These are phyloP conservation scores for Hemileccinum hortonii DNA, from an alignment of 1,284 basidiomycete species.

Conservation along the genomic window DNA sequence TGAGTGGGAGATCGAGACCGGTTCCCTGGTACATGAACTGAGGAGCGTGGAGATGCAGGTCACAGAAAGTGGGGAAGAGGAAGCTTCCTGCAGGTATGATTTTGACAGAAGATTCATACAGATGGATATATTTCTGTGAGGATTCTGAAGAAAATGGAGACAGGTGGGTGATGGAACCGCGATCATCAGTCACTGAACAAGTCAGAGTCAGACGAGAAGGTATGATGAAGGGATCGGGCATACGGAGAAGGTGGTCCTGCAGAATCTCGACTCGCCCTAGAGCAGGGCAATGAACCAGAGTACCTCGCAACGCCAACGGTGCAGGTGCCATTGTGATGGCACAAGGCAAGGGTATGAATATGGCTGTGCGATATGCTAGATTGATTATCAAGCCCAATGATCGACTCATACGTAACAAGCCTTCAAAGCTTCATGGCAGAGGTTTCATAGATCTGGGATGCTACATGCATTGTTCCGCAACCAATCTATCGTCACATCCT, in stretches of 20 bases:
- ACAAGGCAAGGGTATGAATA: neutral
- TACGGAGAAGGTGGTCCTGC: constrained; percentile 58
- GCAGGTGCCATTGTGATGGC: constrained; percentile 10
- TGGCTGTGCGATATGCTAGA: neutral
- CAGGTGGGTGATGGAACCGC: constrained; percentile 57
- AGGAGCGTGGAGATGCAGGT: constrained; percentile 82
- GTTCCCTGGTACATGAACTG: constrained; percentile 86
- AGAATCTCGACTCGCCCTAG: constrained; percentile 55
- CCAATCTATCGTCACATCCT: constrained; percentile 71
- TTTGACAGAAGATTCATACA: constrained; percentile 23
- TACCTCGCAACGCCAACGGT: constrained; percentile 41
- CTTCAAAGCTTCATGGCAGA: too few relatives aligned
- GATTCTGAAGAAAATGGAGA: constrained; percentile 37
- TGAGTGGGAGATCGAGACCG: constrained; percentile 77
- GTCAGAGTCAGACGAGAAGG: constrained; percentile 5
- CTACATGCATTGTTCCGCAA: constrained; percentile 53
- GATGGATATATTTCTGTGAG: constrained; percentile 35
- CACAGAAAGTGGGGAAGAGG: constrained; percentile 74
- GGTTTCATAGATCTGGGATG: constrained; percentile 20
- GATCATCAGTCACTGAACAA: constrained; percentile 46
- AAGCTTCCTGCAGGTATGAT: constrained; percentile 57
- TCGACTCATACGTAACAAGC: neutral
- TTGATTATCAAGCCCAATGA: neutral
- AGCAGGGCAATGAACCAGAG: constrained; percentile 56
- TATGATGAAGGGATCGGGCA: neutral